These are phyloP conservation scores for Torulaspora indica DNA, from an alignment of 805 yeast genomes.

Conservation along the genomic window DNA sequence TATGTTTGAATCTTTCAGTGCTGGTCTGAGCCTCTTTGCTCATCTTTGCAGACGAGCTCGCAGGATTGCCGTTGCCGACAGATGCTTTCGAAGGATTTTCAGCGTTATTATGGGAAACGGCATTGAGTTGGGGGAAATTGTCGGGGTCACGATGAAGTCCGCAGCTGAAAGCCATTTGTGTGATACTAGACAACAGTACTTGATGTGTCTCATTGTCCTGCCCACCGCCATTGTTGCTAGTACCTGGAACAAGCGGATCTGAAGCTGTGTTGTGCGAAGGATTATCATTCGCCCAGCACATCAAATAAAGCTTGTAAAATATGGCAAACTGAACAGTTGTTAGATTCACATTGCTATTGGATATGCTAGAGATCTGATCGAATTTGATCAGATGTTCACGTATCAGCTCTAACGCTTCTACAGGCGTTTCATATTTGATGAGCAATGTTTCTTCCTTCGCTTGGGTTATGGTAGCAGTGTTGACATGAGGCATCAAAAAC, in stretches of 20 bases:
- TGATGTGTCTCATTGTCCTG: conserved; percentile 56
- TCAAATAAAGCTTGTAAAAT: conserved; percentile 51
- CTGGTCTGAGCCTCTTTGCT: conserved; percentile 27
- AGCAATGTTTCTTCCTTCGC: conserved; percentile 31
- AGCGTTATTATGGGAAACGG: conserved; percentile 21
- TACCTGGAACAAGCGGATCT: conserved; percentile 41
- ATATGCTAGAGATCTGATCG: conserved; percentile 35
- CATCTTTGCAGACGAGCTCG: conserved; percentile 11
- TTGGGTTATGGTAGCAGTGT: conserved; percentile 24
- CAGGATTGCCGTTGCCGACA: conserved; percentile 7
- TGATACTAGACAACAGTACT: conserved; percentile 49
- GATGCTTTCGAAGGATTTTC: conserved; percentile 8
- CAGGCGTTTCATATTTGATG: conserved; percentile 29
- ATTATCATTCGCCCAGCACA: conserved; percentile 49
- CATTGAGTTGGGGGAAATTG: conserved; percentile 42
- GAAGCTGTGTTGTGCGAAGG: conserved; percentile 12
- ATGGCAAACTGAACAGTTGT: conserved; percentile 55
- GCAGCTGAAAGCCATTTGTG: conserved; percentile 63
- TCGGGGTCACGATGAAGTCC: conserved; percentile 69
- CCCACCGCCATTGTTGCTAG: conserved; percentile 20
- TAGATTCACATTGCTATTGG: conserved; percentile 33
- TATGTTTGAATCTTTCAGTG: conserved; percentile 40
- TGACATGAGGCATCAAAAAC: conserved; percentile 18
- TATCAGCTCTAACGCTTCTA: conserved; percentile 27
- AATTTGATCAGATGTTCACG: conserved; percentile 33